These are phyloP conservation scores for Arthrobotrys megalospora DNA, from an alignment of 2,329 filamentous ascomycete species.

Conservation along the genomic window DNA sequence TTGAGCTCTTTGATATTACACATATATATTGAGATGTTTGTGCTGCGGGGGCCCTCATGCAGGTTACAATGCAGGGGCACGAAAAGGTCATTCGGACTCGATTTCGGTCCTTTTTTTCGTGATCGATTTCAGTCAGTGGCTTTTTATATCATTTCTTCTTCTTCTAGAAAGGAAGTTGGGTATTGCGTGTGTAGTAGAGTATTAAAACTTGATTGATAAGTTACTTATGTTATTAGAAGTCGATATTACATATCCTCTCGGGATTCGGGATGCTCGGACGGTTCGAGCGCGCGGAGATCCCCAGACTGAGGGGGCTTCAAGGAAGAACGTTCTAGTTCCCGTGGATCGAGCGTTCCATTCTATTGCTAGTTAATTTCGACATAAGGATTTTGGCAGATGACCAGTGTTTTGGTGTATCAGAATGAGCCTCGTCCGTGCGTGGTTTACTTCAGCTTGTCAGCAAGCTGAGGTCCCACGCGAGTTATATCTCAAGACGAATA, in stretches of 20 bases:
- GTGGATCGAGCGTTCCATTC: slow-evolving; percentile 11
- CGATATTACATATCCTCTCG: slow-evolving; percentile 10
- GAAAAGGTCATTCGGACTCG: slow-evolving; percentile 34
- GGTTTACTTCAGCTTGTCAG: slow-evolving; percentile 36
- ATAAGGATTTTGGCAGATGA: slow-evolving; percentile 43
- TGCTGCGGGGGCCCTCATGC: slow-evolving; percentile 29
- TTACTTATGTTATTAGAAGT: slow-evolving; percentile 27
- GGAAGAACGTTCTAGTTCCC: slow-evolving; percentile 27
- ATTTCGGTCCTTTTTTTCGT: slow-evolving; percentile 37
- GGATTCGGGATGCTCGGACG: slow-evolving; percentile 25
- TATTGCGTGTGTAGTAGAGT: neutral
- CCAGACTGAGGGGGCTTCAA: slow-evolving; percentile 7
- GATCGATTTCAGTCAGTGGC: slow-evolving; percentile 16
- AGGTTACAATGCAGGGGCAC: slow-evolving; percentile 41
- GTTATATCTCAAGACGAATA: neutral
- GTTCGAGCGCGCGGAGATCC: slow-evolving; percentile 35
- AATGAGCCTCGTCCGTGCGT: slow-evolving; percentile 47
- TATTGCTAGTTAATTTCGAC: slow-evolving; percentile 35
- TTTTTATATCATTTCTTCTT: slow-evolving; percentile 12
- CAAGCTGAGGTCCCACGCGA: slow-evolving; percentile 4
- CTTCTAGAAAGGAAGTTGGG: neutral
- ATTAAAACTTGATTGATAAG: neutral
- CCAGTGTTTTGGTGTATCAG: slow-evolving; percentile 43
- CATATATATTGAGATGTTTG: slow-evolving; percentile 8
- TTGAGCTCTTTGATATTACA: slow-evolving; percentile 36